Percentiles rank a stretch among this genome's conserved stretches.
phyloP scores from a whole-genome alignment of 371 early-diverging fungal species.

The Rhizomucor pusillus region DNA sequence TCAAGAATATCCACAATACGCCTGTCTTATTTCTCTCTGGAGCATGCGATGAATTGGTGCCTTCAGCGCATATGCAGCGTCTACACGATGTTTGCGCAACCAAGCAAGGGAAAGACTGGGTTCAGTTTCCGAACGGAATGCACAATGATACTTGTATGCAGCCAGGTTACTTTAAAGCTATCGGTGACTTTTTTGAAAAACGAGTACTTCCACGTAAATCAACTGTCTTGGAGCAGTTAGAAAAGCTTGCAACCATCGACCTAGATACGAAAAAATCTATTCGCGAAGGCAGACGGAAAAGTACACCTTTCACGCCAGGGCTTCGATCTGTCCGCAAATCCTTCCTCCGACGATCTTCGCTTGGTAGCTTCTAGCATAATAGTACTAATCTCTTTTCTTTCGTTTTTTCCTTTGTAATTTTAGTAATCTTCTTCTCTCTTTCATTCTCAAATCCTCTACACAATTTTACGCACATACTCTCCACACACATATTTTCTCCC shows the following conservation, averaged over 20 bases:
- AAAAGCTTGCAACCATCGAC: too few relatives aligned
- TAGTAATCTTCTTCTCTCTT: slow-evolving; percentile 3
- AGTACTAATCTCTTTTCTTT: too few relatives aligned
- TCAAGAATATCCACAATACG: slow-evolving; percentile 60
- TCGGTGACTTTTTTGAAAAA: slow-evolving; percentile 42
- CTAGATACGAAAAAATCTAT: slow-evolving; percentile 8
- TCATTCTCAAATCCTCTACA: neutral
- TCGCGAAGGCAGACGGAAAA: slow-evolving; percentile 11
- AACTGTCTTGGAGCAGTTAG: neutral
- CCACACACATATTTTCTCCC: too few relatives aligned
- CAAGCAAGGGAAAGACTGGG: slow-evolving; percentile 51
- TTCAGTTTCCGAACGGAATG: slow-evolving; percentile 77
- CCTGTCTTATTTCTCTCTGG: slow-evolving; percentile 88
- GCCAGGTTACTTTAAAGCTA: slow-evolving; percentile 80
- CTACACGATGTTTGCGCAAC: slow-evolving; percentile 63
- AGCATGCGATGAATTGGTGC: slow-evolving; percentile 82
- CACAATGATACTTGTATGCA: slow-evolving; percentile 91
- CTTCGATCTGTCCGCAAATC: too few relatives aligned
- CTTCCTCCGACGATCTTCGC: too few relatives aligned
- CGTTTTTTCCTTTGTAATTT: neutral
- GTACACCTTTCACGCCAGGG: slow-evolving; percentile 12
- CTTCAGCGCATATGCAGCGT: slow-evolving; percentile 81
- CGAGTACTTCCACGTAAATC: slow-evolving; percentile 5
- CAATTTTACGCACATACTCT: too few relatives aligned
- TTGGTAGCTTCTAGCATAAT: too few relatives aligned